These are phyloP conservation scores for Toxicodendron radicans DNA, from an alignment of 345 rosid genomes.

Conservation along the genomic window DNA sequence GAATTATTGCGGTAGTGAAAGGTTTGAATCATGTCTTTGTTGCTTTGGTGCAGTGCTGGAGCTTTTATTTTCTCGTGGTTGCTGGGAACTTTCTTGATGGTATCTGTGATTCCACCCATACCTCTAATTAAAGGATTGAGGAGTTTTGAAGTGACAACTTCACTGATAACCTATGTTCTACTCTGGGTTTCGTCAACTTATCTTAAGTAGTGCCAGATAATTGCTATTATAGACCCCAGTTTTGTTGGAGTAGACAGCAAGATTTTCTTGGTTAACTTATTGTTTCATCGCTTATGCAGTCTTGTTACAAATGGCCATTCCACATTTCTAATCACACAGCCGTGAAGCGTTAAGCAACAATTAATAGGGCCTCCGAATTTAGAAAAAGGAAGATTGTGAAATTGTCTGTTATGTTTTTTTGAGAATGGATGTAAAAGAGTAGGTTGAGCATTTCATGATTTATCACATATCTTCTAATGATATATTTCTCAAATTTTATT, in stretches of 20 bases:
- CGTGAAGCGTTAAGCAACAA: no score
- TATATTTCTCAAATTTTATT: no score
- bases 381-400: constrained; percentile 16
- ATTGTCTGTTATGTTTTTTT: not conserved
- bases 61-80: constrained; percentile 84
- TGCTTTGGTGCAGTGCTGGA: constrained; percentile 60
- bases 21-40: constrained; percentile 18
- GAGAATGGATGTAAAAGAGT: constrained; percentile 7
- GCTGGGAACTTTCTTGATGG: constrained; percentile 95
- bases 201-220: constrained; percentile 48
- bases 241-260: constrained; percentile 5
- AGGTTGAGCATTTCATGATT: constrained; percentile 6
- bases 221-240: constrained; percentile 17
- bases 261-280: constrained; percentile 4
- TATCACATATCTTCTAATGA: not conserved
- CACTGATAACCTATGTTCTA: constrained; percentile 71
- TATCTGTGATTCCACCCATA: constrained; percentile 78
- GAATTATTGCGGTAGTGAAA: constrained; percentile 10
- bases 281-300: constrained; percentile 10
- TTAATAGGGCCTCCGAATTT: not conserved
- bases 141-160: constrained; percentile 81
- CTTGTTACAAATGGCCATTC: not conserved
- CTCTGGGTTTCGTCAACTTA: constrained; percentile 87
- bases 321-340: constrained; percentile 11
- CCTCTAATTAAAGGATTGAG: constrained; percentile 80